phyloP scores from a whole-genome alignment of 768 basidiomycete species.

The Suillus weaverae region DNA sequence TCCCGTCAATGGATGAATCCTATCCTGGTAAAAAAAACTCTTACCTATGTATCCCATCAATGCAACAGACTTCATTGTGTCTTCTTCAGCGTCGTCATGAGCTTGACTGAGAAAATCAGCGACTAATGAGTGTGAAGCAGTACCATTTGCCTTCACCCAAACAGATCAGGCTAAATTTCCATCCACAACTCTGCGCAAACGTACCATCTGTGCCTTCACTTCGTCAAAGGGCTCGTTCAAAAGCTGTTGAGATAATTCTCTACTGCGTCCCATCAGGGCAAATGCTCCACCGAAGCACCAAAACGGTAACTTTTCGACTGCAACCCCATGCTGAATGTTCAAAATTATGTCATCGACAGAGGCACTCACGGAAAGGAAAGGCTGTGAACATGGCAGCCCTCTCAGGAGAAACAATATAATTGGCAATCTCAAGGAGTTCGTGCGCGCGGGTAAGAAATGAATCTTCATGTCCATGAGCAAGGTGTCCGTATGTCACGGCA shows the following conservation, averaged over 20 bases:
- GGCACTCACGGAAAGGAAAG: constrained; percentile 7
- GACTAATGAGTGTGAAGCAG: not conserved
- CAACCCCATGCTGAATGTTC: not conserved
- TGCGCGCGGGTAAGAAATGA: not conserved
- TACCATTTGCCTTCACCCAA: not conserved
- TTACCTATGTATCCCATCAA: not conserved
- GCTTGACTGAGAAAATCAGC: not conserved
- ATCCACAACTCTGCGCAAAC: not conserved
- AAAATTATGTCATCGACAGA: not conserved
- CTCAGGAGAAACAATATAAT: not conserved
- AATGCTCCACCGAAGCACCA: not conserved
- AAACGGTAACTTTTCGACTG: not conserved
- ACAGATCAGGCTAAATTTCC: not conserved
- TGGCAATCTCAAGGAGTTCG: not conserved
- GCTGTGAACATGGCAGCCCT: constrained; percentile 3
- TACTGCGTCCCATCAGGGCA: not conserved
- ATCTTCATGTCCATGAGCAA: not conserved
- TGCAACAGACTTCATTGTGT: not conserved
- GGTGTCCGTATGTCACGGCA: not conserved
- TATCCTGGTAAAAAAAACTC: not conserved
- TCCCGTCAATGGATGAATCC: not conserved
- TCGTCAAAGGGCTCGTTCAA: not conserved
- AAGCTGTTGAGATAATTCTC: not conserved
- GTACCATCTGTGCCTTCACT: not conserved
- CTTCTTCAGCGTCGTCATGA: not conserved